Base-by-base conservation (phyloP, 306 rosid species). In the Hylodesmum podocarpum region DNA sequence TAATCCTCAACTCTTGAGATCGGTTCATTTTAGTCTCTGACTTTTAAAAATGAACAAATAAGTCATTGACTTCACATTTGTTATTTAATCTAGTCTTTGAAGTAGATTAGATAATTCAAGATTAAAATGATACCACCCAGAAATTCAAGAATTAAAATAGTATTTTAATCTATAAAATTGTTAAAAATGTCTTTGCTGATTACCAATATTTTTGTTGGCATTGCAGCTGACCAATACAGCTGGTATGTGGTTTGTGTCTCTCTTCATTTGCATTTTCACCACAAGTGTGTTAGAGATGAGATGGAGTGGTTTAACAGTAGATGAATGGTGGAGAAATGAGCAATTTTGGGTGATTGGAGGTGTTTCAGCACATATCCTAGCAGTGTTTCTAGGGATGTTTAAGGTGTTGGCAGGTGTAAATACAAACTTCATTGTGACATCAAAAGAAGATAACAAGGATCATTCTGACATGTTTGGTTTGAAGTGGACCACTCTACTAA, bases 251-350 rank as follows among this genome's bases (percentile, higher is more conserved):
- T 89, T 89, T 70, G 41, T 89, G 22, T 78, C 95, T 9, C 91
- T 91, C 11, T 91, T 91, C 83, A 53, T 86, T n/a, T 85, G 86
- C 78, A 88, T 88, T 16, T 85, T 88, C 53, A 65, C 84, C 7
- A 91, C 95, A 8, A 80, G 86, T 70, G 58, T 86, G 28, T 75
- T 91, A 53, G 97, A 91, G 82, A 89, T 88, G 93, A 86, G 86
- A 71, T 89, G 97, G 95, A 85, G 95, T 78, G 90, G 91, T 66
- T 90, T 88, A 9, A 78, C 89, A 8, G 63, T 91, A 22, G 87
- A 80, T 37, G 95, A 89, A 37, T 91, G 92, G 97, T 89, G 93
- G 97, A 89, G 95, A 86, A 91, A 91, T 28, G 89, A 89, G 72
- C 97, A 89, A 46, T 88, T 86, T 79, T 91, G 95, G 97, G 90